Evolutionary conservation across 352 stramenopile genomes (phyloP), one percentile per base, ranked within the genome.

Genomic region (Globisporangium acanthophoron): DNA sequence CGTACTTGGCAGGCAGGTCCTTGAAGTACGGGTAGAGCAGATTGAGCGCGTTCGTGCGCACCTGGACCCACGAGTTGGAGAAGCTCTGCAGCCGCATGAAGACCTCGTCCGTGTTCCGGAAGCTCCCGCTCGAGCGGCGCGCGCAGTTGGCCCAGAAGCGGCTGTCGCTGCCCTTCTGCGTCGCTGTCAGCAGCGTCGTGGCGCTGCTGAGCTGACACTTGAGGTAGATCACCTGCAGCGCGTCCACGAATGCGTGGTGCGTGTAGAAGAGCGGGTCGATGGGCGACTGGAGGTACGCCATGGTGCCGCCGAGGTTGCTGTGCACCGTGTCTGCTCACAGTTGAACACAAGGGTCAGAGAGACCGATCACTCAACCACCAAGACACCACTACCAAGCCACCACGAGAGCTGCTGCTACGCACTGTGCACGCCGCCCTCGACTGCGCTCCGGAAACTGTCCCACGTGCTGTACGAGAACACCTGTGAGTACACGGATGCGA

Each of bases 21-120:
- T 87, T 85, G 59, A 90, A 90, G 67, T 80, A 90, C 33, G 59
- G 69, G 50, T 85, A 85, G 15, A 88, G 53, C 6, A 69, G 69
- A 45, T 76, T 78, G 33, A 73, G 69, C 0, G 67, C 58, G 39
- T 65, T 60, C 31, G 62, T 67, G 50, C 66, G 68, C 20, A 86
- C 73, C 20, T 77, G 64, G 0, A 75, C 67, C 43, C 61, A 70
- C n/a, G 61, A 63, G 20, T 56, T 68, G 18, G 63, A 52, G n/a
- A 52, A 62, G 3, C 49, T 65, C 0, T 46, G 47, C 0, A 35
- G 52, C 8, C 58, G 50, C 63, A 79, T 82, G 0, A 60, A 71
- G 33, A 82, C 60, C 6, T 62, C 60, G 52, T 77, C 65, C 1
- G 37, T 60, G 3, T 47, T 43, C 0, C 24, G 62, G 59, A 74